Conservation (phyloP, 768 basidiomycete species). For the Hortiboletus campestris region DNA sequence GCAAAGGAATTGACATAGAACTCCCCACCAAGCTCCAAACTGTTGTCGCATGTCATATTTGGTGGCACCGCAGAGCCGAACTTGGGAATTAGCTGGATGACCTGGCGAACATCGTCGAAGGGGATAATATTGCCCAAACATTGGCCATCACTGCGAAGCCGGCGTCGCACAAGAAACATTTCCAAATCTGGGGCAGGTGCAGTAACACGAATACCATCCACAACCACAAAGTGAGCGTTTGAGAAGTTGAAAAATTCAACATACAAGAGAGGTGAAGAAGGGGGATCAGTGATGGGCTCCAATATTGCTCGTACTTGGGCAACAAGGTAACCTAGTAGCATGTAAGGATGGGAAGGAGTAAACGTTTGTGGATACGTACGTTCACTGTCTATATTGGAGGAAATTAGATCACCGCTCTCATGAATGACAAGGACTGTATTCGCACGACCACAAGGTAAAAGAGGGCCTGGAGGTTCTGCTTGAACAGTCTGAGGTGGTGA, state of each 20-base stretch:
- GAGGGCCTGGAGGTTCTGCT: not conserved
- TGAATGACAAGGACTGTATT: slow-evolving; percentile 5
- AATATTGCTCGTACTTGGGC: slow-evolving; percentile 1
- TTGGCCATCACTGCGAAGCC: not conserved
- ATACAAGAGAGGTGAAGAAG: not conserved
- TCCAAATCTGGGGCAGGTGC: not conserved
- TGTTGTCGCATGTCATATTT: not conserved
- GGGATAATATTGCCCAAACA: not conserved
- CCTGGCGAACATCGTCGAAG: not conserved
- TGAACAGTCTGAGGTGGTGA: slow-evolving; percentile 10
- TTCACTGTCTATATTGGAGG: not conserved
- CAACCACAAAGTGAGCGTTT: not conserved
- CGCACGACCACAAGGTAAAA: slow-evolving; percentile 1
- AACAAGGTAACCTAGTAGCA: not conserved
- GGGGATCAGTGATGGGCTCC: not conserved
- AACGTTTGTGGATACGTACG: too few relatives aligned
- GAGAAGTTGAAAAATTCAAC: not conserved
- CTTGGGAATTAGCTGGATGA: not conserved
- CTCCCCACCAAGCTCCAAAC: not conserved
- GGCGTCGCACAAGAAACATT: not conserved
- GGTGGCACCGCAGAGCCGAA: not conserved
- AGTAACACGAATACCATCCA: not conserved
- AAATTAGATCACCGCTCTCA: slow-evolving; percentile 5
- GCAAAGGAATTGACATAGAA: not conserved
- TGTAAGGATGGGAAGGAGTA: too few relatives aligned